Evolutionary conservation across 148 eudicot species (phyloP), one percentile per base, ranked within the genome.

Genomic region (Arctostaphylos glauca): DNA sequence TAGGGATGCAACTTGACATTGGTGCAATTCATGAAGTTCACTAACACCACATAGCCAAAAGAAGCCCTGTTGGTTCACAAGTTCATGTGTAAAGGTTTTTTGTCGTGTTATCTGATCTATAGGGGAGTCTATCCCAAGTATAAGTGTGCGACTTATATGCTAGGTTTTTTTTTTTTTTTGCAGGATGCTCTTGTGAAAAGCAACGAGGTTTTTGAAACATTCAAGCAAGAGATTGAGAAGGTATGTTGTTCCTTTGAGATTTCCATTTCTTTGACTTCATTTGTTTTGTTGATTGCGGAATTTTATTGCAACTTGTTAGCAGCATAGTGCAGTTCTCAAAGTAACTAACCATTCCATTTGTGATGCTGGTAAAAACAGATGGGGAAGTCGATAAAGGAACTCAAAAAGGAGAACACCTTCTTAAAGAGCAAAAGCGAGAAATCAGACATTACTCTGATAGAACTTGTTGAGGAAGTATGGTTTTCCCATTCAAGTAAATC

Each of bases 141-240:
- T 53, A 15, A 41, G 12, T 13, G 2, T 67, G 38, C 31, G 46
- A 52, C 64, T 83, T 70, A 59, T 18, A 21, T 76, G 41, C 15
- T 74, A 78, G 38, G 38, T 31, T 31, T 31, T 31, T 67, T 59
- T 43, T n/a, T 71, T 5, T 47, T 47, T 81, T 84, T 83, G 82
- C 97, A 96, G 99, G 99, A 94, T 84, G 99, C 99, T 80, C 87
- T 94, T 82, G 80, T 92, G 87, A 96, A 96, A 84, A 96, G 99
- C 87, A 96, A 96, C 79, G 98, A 96, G 81, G 99, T 96, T 73
- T 96, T 96, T 86, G 97, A 92, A 88, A 92, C 99, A 74, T 96
- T 92, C 85, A 96, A 93, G 92, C 91, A 90, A 92, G 99, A 96
- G 87, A 94, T 94, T 83, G 97, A 93, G 82, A 96, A 96, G 97